These are phyloP conservation scores for Coemansia sp. DNA, from an alignment of 192 early-diverging fungal species.

Conservation along the genomic window DNA sequence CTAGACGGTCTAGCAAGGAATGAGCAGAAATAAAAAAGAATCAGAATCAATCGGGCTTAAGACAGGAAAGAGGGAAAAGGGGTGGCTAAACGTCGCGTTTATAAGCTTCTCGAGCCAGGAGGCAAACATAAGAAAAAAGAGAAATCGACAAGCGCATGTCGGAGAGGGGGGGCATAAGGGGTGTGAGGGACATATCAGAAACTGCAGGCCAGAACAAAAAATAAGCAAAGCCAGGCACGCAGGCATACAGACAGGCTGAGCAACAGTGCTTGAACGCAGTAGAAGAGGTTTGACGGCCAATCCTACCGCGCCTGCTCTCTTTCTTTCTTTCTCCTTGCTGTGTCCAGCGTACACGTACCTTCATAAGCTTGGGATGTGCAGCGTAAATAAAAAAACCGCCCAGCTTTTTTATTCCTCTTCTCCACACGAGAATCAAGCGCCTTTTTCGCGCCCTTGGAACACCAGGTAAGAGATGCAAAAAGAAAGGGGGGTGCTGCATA, in stretches of 20 bases:
- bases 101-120: constrained; percentile 6
- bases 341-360: neutral
- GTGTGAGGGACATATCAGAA: neutral
- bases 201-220: neutral
- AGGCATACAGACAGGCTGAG: neutral
- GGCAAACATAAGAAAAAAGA: constrained; percentile 8
- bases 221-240: neutral
- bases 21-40: constrained; percentile 2
- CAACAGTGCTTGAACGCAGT: neutral
- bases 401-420: neutral
- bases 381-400: neutral
- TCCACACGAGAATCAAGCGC: constrained; percentile 6
- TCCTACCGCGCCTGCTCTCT: neutral
- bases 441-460: constrained; percentile 5
- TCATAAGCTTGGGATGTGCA: neutral
- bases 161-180: constrained; percentile 1
- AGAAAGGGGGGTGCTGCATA: constrained; percentile 5
- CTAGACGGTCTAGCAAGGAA: constrained; percentile 7
- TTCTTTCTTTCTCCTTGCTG: neutral
- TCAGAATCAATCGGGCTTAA: constrained; percentile 8
- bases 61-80: constrained; percentile 7
- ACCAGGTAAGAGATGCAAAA: neutral
- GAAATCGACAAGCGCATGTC: neutral
- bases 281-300: neutral
- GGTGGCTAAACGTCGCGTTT: constrained; percentile 11